phyloP scores from a whole-genome alignment of 2,329 filamentous ascomycete genomes.

The Penicillium sumatraense region DNA sequence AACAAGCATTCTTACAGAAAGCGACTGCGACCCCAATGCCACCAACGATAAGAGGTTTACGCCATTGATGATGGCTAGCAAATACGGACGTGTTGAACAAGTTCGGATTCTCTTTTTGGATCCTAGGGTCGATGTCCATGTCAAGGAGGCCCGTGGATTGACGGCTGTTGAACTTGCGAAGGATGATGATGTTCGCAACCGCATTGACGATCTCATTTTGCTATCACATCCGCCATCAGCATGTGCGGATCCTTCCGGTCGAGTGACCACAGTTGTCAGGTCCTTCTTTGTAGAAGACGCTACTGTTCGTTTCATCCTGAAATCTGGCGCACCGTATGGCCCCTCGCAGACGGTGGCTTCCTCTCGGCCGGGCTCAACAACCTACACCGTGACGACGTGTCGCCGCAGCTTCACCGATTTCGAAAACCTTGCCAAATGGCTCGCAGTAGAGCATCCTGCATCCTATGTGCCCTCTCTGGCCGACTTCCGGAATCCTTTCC shows the following conservation, averaged over 20 bases:
- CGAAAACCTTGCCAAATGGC: slow-evolving; percentile 81
- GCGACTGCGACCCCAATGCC: slow-evolving; percentile 95
- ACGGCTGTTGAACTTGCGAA: slow-evolving; percentile 97
- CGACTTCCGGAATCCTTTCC: slow-evolving; percentile 82
- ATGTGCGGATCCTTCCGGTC: slow-evolving; percentile 69
- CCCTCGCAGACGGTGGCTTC: slow-evolving; percentile 42
- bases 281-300: slow-evolving; percentile 98
- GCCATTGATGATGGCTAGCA: slow-evolving; percentile 96
- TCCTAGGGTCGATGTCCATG: slow-evolving; percentile 79
- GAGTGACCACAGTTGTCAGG: slow-evolving; percentile 89
- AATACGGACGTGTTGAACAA: slow-evolving; percentile 94
- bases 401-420: slow-evolving; percentile 87
- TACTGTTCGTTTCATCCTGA: slow-evolving; percentile 88
- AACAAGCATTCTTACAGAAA: slow-evolving; percentile 74
- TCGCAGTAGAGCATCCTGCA: slow-evolving; percentile 87
- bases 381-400: slow-evolving; percentile 88
- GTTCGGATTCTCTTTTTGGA: slow-evolving; percentile 87
- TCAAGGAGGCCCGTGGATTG: slow-evolving; percentile 83
- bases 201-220: slow-evolving; percentile 90
- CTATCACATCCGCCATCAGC: slow-evolving; percentile 66
- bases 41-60: slow-evolving; percentile 95
- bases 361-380: slow-evolving; percentile 61
- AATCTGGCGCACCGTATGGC: slow-evolving; percentile 78
- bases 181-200: slow-evolving; percentile 94
- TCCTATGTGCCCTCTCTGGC: slow-evolving; percentile 88